A percentile compares a stretch with the other conserved stretches of the same genome.
Evolutionary conservation across 1,139 yeast genomes (phyloP).

Genomic region (Geotrichum europaeum): DNA sequence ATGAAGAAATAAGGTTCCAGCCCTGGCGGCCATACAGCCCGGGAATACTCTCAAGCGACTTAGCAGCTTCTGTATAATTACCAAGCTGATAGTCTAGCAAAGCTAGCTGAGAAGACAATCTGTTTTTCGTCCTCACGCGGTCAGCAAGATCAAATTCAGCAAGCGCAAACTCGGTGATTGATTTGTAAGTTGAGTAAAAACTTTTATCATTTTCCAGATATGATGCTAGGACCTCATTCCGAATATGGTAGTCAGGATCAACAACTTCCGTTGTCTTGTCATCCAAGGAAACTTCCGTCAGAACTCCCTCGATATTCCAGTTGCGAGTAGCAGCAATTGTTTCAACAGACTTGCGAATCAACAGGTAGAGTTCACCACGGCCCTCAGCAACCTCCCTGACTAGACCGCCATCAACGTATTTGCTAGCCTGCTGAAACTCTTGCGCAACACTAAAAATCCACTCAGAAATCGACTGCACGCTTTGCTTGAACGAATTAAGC

Average conservation of each 20-base stretch:
- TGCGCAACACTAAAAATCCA: slow-evolving; percentile 34
- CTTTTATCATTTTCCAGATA: slow-evolving; percentile 27
- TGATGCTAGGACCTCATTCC: slow-evolving; percentile 18
- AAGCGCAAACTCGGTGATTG: slow-evolving; percentile 43
- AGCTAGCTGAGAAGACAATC: slow-evolving; percentile 78
- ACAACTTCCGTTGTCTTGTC: slow-evolving; percentile 20
- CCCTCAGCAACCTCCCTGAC: slow-evolving; percentile 35
- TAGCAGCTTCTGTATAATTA: slow-evolving; percentile 55
- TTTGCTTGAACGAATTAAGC: slow-evolving; percentile 26
- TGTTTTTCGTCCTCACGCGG: slow-evolving; percentile 60
- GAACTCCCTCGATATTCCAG: slow-evolving; percentile 41
- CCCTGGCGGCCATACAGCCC: slow-evolving; percentile 60
- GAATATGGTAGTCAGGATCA: slow-evolving; percentile 18
- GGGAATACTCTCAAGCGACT: slow-evolving; percentile 61
- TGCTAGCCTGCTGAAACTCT: slow-evolving; percentile 29
- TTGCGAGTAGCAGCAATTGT: slow-evolving; percentile 32
- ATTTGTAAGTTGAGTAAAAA: slow-evolving; percentile 36
- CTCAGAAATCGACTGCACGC: slow-evolving; percentile 28
- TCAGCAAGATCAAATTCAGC: slow-evolving; percentile 44
- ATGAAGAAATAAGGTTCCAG: slow-evolving; percentile 52
- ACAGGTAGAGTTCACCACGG: slow-evolving; percentile 36
- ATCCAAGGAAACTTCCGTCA: slow-evolving; percentile 37
- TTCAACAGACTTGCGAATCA: slow-evolving; percentile 35
- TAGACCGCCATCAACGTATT: slow-evolving; percentile 26
- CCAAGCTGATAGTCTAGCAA: slow-evolving; percentile 54